Evolutionary conservation across 2,329 filamentous ascomycete genomes (phyloP), one percentile per base, ranked within the genome.

Genomic region (Lachnum nothofagi): DNA sequence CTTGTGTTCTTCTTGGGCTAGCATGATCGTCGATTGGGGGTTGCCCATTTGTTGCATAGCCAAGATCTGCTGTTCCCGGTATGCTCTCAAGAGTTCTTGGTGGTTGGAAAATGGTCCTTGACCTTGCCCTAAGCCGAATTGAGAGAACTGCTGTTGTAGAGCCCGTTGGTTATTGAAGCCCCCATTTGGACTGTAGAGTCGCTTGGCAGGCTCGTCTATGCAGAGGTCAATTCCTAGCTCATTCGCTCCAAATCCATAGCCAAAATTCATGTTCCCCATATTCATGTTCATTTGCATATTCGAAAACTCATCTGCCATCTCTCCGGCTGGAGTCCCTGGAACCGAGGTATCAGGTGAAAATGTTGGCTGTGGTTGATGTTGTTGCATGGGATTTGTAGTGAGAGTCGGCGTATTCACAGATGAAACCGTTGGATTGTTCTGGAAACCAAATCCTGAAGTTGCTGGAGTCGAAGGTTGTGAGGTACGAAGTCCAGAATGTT

Each of bases 321-420:
- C 84, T 59, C 88, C 84, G 17, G 79, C 78, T 5, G 85, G 84
- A 14, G 85, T 87, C 35, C 83, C 82, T 16, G 85, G 83, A 43
- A 79, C 76, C 37, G 83, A 86, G 5, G 82, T 83, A 67, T 85
- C 79, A 75, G 75, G 52, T 12, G 65, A 65, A 46, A 67, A 64
- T 23, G 55, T 56, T 20, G 59, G 57, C 29, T 74, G 78, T 34
- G 79, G 9, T 37, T 39, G 77, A 51, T 74, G 78, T 35, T 80
- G 77, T 48, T 77, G 74, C 44, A 75, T 77, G 53, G 83, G 73
- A 56, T 90, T 85, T 1, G 88, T 88, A 51, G 86, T 86, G 49
- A 97, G 77, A 0, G 91, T 95, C 0, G 91, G 91, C 0, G 91
- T 97, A 67, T 96, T 97, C 47, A 96, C 91, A 3, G 91, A 96